A percentile compares a stretch with the other conserved stretches of the same genome.
These are phyloP conservation scores for Laguncularia racemosa DNA, from an alignment of 345 rosid genomes.

Conservation along the genomic window DNA sequence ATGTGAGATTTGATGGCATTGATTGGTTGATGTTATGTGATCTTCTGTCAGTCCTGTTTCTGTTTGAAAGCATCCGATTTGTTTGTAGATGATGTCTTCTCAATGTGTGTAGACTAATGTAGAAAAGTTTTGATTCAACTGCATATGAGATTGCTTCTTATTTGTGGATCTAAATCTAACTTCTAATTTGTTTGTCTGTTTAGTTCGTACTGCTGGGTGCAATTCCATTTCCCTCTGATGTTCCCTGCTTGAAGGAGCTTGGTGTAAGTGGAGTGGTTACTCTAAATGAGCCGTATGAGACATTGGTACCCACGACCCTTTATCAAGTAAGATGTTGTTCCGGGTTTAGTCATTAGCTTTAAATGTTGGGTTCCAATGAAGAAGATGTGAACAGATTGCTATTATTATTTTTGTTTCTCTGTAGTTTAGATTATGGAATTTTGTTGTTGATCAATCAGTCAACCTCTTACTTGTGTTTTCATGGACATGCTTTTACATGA, in stretches of 20 bases:
- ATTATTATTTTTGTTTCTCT: background rate
- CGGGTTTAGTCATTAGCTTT: background rate
- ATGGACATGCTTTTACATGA: too few species aligned
- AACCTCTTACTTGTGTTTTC: too few species aligned
- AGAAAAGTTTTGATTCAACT: background rate
- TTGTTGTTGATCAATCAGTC: too few species aligned
- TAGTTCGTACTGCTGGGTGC: slow-evolving; percentile 78
- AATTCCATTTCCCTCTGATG: slow-evolving; percentile 74
- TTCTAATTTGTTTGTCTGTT: slow-evolving; percentile 7
- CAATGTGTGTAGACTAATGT: background rate
- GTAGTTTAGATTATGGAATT: too few species aligned
- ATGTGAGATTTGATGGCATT: too few species aligned
- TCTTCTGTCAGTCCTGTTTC: too few species aligned
- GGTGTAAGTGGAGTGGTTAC: slow-evolving; percentile 79
- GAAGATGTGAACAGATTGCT: background rate
- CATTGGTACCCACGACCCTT: slow-evolving; percentile 74
- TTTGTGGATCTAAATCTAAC: too few species aligned
- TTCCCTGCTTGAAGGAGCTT: slow-evolving; percentile 54
- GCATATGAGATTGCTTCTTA: too few species aligned
- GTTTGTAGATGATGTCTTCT: background rate
- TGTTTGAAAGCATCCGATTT: background rate
- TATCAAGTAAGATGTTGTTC: slow-evolving; percentile 39
- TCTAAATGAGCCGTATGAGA: slow-evolving; percentile 73
- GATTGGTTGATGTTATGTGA: too few species aligned
- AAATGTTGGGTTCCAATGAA: too few species aligned